phyloP scores from a whole-genome alignment of 106 monocot species.

The Phalaenopsis aphrodite region DNA sequence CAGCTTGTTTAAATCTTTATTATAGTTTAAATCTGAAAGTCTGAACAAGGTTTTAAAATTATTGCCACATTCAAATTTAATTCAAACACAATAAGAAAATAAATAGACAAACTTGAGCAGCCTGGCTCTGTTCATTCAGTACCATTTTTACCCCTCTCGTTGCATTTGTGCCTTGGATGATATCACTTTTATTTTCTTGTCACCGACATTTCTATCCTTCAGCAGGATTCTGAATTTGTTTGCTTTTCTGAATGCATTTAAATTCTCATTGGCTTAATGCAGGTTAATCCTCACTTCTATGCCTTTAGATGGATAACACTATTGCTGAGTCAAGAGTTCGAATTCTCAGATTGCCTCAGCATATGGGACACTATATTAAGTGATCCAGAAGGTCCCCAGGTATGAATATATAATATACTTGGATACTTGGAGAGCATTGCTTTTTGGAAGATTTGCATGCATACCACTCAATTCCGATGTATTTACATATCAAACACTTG shows the following conservation, averaged over 20 bases:
- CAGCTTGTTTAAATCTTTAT: too few relatives aligned
- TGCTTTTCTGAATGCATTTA: neutral
- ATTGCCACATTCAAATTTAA: too few relatives aligned
- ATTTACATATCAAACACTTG: too few relatives aligned
- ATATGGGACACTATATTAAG: constrained; percentile 26
- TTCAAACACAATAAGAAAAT: too few relatives aligned
- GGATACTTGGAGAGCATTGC: neutral
- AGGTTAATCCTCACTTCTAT: constrained; percentile 30
- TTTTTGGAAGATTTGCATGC: neutral
- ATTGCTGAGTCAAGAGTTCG: constrained; percentile 23
- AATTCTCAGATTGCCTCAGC: constrained; percentile 17
- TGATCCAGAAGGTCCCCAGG: constrained; percentile 31
- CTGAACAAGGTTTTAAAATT: too few relatives aligned
- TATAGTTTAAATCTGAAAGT: too few relatives aligned
- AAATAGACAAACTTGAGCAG: too few relatives aligned
- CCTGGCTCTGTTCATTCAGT: too few relatives aligned
- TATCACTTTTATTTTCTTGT: neutral
- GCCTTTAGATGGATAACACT: constrained; percentile 31
- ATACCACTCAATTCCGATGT: neutral
- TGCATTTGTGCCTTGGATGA: neutral
- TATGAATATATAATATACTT: neutral
- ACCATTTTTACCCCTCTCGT: neutral
- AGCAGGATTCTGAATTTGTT: neutral
- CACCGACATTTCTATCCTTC: neutral
- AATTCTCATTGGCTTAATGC: neutral